Evolutionary conservation across 805 yeast genomes (phyloP).

Genomic region (Metschnikowia lachancei): DNA sequence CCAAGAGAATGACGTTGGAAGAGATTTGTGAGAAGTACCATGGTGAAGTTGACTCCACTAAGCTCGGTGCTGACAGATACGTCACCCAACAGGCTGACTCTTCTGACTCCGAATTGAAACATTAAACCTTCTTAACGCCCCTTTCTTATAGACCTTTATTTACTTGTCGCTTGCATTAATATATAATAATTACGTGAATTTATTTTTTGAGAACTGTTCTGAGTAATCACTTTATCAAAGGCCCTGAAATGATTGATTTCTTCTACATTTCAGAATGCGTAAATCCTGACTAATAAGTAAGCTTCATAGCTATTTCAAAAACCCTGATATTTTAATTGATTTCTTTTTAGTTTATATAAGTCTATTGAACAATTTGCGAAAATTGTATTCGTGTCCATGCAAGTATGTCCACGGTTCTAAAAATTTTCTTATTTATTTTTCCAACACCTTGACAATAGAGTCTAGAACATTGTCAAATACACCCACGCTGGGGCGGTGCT

Average conservation of each 20-base stretch:
- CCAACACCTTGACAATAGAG: slow-evolving; percentile 35
- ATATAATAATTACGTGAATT: background rate
- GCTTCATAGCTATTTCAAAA: no score
- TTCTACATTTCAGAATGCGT: no score
- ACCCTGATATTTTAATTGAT: no score
- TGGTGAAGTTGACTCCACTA: slow-evolving; percentile 62
- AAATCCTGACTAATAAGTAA: no score
- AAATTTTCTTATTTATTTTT: background rate
- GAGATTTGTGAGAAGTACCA: slow-evolving; percentile 77
- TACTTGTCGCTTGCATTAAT: slow-evolving; percentile 6
- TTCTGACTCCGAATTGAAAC: slow-evolving; percentile 36
- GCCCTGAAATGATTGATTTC: no score
- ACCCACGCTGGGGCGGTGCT: slow-evolving; percentile 49
- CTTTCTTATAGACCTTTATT: background rate
- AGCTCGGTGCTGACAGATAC: slow-evolving; percentile 40
- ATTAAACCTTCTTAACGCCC: slow-evolving; percentile 4
- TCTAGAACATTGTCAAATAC: slow-evolving; percentile 48
- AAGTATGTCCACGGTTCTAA: background rate
- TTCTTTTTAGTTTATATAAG: no score
- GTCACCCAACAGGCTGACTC: slow-evolving; percentile 32
- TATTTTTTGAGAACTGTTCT: no score
- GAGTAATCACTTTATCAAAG: no score
- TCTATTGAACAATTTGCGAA: no score
- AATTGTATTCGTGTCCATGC: no score
- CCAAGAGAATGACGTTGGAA: slow-evolving; percentile 88